These are phyloP conservation scores for Tolypocladium nubicola DNA, from an alignment of 2,329 filamentous ascomycete genomes.

Conservation along the genomic window DNA sequence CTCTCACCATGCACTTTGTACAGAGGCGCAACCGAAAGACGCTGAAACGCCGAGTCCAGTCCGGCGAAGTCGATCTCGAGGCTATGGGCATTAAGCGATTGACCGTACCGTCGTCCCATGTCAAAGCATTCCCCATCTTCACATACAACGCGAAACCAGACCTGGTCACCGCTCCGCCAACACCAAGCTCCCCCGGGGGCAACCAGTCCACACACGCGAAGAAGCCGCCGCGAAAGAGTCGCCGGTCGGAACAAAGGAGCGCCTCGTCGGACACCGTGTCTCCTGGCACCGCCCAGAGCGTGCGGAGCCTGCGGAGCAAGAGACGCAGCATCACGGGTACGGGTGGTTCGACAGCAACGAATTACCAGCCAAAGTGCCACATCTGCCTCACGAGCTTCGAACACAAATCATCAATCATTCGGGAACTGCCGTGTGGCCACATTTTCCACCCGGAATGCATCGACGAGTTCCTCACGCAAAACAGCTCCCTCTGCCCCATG, in stretches of 20 bases:
- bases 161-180: constrained; percentile 20
- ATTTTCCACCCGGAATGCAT: constrained; percentile 92
- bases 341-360: constrained; percentile 32
- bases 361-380: constrained; percentile 74
- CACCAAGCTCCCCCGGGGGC: constrained; percentile 19
- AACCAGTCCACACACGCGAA: constrained; percentile 17
- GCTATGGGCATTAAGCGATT: constrained; percentile 74
- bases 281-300: constrained; percentile 10
- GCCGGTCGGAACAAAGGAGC: constrained; percentile 18
- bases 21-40: constrained; percentile 60
- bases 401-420: constrained; percentile 58
- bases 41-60: constrained; percentile 59
- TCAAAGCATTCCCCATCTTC: constrained; percentile 69
- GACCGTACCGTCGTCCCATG: constrained; percentile 60
- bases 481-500: constrained; percentile 80
- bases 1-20: constrained; percentile 63
- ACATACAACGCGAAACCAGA: constrained; percentile 56
- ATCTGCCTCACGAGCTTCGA: constrained; percentile 82
- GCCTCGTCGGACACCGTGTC: constrained; percentile 15
- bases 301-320: constrained; percentile 24
- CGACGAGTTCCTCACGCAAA: constrained; percentile 67
- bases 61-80: constrained; percentile 78
- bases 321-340: constrained; percentile 23
- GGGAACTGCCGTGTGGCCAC: constrained; percentile 80
- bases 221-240: constrained; percentile 18